Evolutionary conservation across 129 eudicot genomes (phyloP), one percentile per base, ranked within the genome.

Genomic region (Daucus carota): DNA sequence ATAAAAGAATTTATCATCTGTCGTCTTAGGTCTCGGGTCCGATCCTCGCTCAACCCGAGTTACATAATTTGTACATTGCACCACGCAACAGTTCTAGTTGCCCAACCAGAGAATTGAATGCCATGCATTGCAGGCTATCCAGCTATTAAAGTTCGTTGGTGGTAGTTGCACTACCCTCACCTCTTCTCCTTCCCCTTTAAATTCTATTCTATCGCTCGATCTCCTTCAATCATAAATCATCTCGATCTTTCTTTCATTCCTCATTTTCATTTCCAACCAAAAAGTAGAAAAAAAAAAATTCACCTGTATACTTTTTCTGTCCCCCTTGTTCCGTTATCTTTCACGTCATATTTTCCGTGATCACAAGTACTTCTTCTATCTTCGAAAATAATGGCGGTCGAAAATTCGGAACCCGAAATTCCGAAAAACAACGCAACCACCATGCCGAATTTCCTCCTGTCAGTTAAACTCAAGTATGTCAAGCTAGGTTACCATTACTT

Each of bases 401-500:
- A 78, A 22, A 29, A 47, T 18, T 62, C 73, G 38, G 82, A 46
- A 66, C 24, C 67, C 73, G 31, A 77, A 46, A 68, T 68, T 68
- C 36, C 74, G 3, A 24, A 54, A 9, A 38, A 44, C 5, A 86
- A 41, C 18, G 14, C 38, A 10, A 77, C 32, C 63, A 41, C 74
- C 6, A 90, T 92, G 72, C 97, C 96, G 1, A 87, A 92, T 76
- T 87, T 92, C 65, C 87, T 86, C 24, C 72, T 81, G 6, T 90
- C 97, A 0, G 86, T 92, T 0, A 81, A 73, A 73, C 90, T 92
- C 38, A 92, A 92, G 72, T 90, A 92, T 70, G 96, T 92, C 34
- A 92, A 92, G 77, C 85, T 92, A 31, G 98, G 98, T 11, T 92
- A 88, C 86, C 93, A 92, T 34, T 88, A 90, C 79, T 75, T 92